Evolutionary conservation across 1,284 basidiomycete genomes (phyloP).

Genomic region (Leccinum fallax): DNA sequence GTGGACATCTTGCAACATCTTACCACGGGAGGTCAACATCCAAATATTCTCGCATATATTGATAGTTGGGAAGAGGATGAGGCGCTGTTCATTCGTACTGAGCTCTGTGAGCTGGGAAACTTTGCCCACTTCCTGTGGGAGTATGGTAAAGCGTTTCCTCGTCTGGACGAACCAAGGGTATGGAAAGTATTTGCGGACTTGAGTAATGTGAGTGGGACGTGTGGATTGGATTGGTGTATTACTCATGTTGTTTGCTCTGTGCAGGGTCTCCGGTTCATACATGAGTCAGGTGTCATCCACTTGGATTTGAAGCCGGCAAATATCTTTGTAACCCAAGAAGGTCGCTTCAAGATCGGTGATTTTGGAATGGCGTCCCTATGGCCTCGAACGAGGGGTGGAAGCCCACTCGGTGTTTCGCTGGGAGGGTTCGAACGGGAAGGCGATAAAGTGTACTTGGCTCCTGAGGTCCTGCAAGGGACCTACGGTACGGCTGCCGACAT

Average conservation of each 20-base stretch:
- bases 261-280: conserved; percentile 89
- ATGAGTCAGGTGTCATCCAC: conserved; percentile 88
- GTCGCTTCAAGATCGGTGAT: conserved; percentile 96
- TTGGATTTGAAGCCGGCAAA: conserved; percentile 99
- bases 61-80: conserved; percentile 98
- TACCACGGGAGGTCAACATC: conserved; percentile 47
- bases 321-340: conserved; percentile 88
- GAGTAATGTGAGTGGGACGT: conserved; percentile 66
- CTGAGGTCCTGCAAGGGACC: conserved; percentile 89
- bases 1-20: conserved; percentile 91
- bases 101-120: conserved; percentile 93
- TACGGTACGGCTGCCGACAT: conserved; percentile 96
- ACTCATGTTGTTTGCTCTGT: conserved; percentile 18
- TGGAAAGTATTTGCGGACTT: conserved; percentile 98
- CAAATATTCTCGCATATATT: conserved; percentile 87
- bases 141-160: conserved; percentile 84
- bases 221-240: conserved; percentile 4
- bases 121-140: conserved; percentile 92
- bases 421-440: conserved; percentile 91
- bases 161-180: conserved; percentile 89
- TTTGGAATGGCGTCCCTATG: conserved; percentile 96
- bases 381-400: conserved; percentile 58
- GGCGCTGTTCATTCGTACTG: conserved; percentile 90
- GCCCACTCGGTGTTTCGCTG: conserved; percentile 38
- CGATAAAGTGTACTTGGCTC: conserved; percentile 98